Evolutionary conservation across 2,329 filamentous ascomycete species (phyloP).

Genomic region (Fusarium clavum): DNA sequence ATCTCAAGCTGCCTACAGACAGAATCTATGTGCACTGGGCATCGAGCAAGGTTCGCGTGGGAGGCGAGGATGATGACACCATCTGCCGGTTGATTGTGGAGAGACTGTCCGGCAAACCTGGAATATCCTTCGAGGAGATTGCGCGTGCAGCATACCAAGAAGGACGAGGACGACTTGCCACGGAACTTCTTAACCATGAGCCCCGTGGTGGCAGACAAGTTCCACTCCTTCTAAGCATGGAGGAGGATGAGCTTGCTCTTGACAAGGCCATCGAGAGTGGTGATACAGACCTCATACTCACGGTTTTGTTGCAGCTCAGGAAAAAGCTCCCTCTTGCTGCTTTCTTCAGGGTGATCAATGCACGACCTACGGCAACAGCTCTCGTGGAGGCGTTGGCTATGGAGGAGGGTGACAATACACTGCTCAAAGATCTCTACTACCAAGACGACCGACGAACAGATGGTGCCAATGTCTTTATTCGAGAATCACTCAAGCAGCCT

Average conservation of each 20-base stretch:
- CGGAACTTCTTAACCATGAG: conserved; percentile 91
- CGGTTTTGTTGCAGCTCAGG: conserved; percentile 87
- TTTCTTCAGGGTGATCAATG: conserved; percentile 93
- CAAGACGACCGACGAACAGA: conserved; percentile 93
- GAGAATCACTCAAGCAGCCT: conserved; percentile 81
- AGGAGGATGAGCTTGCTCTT: conserved; percentile 92
- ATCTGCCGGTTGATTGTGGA: conserved; percentile 89
- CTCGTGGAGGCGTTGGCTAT: conserved; percentile 86
- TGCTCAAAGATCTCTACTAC: conserved; percentile 97
- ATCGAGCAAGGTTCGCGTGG: conserved; percentile 88
- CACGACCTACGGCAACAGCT: conserved; percentile 84
- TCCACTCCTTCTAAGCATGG: conserved; percentile 91
- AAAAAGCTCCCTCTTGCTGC: conserved; percentile 89
- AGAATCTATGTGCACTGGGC: conserved; percentile 98
- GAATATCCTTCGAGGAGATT: conserved; percentile 96
- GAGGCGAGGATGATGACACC: conserved; percentile 85
- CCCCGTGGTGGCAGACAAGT: conserved; percentile 96
- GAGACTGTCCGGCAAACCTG: conserved; percentile 85
- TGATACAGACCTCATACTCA: conserved; percentile 92
- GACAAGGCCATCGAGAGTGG: conserved; percentile 97
- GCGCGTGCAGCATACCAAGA: conserved; percentile 94
- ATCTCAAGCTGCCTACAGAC: conserved; percentile 86
- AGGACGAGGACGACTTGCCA: conserved; percentile 88
- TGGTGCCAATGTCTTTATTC: conserved; percentile 86
- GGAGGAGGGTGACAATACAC: conserved; percentile 75